A percentile compares a stretch with the other conserved stretches of the same genome.
Conservation (phyloP, 805 yeast genomes). For the Candida yuanshanica region DNA sequence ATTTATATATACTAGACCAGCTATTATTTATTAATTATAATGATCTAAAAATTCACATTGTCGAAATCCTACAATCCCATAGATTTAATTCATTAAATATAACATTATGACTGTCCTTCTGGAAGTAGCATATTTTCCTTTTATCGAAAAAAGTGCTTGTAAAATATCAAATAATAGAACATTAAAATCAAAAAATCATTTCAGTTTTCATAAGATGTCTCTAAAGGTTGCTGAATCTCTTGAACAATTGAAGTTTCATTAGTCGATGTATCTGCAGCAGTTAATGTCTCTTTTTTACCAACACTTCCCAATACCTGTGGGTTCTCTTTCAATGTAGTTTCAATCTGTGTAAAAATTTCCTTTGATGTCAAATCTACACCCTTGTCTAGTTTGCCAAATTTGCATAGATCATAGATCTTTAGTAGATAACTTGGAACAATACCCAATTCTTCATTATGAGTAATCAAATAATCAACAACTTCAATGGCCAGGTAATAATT, state of each 20-base stretch:
- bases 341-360: conserved; percentile 34
- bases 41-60: too few species aligned
- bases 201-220: conserved; percentile 10
- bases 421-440: conserved; percentile 60
- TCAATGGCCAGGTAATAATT: conserved; percentile 86
- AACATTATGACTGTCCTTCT: background rate
- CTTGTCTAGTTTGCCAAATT: conserved; percentile 21
- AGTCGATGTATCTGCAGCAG: conserved; percentile 1
- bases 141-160: background rate
- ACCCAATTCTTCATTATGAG: conserved; percentile 72
- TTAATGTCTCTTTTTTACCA: background rate
- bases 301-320: conserved; percentile 16
- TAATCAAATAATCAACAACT: conserved; percentile 78
- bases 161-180: background rate
- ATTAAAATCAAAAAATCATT: background rate
- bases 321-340: conserved; percentile 22
- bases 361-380: conserved; percentile 27
- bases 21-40: background rate
- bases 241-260: conserved; percentile 8
- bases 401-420: conserved; percentile 18
- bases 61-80: background rate
- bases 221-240: conserved; percentile 9
- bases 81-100: background rate
- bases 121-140: background rate
- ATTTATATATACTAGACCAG: background rate